A percentile compares a stretch with the other conserved stretches of the same genome.
Evolutionary conservation across 2,329 filamentous ascomycete genomes (phyloP).

Genomic region (Diatrype stigma): DNA sequence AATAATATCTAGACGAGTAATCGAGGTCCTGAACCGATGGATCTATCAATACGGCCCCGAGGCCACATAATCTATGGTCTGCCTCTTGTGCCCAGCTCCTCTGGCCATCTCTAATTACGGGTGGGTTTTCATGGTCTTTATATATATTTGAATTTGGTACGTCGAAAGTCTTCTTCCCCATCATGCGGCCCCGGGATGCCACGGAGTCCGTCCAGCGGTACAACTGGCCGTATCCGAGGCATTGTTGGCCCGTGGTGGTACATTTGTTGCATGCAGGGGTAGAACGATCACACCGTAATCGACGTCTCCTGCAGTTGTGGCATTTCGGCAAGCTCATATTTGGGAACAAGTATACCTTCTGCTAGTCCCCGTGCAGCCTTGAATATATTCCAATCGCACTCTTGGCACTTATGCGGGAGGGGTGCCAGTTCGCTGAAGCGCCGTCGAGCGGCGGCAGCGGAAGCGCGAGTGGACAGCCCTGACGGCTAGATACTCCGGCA

Average conservation of each 20-base stretch:
- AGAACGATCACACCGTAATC: conserved; percentile 59
- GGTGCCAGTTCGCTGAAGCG: too few relatives aligned
- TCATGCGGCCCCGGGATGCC: conserved; percentile 44
- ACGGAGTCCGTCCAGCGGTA: conserved; percentile 56
- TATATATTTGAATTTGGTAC: conserved; percentile 1
- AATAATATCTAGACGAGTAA: conserved; percentile 40
- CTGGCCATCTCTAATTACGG: not conserved
- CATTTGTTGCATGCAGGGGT: conserved; percentile 58
- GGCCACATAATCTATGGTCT: not conserved
- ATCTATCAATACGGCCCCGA: conserved; percentile 39
- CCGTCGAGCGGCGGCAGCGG: too few relatives aligned
- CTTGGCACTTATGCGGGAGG: too few relatives aligned
- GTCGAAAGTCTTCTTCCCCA: conserved; percentile 12
- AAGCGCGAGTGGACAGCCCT: too few relatives aligned
- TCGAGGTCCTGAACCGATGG: conserved; percentile 53
- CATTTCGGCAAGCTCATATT: conserved; percentile 29
- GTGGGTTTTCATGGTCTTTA: not conserved
- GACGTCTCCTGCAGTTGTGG: conserved; percentile 58
- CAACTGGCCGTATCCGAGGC: conserved; percentile 58
- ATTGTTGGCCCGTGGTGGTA: conserved; percentile 48
- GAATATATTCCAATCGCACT: too few relatives aligned
- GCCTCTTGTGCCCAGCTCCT: not conserved
- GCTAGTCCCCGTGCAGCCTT: not conserved
- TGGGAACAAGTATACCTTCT: not conserved
- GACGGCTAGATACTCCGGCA: too few relatives aligned